A percentile compares a stretch with the other conserved stretches of the same genome.
These are phyloP conservation scores for Sporothrix brunneoviolacea DNA, from an alignment of 2,329 filamentous ascomycete genomes.

Conservation along the genomic window DNA sequence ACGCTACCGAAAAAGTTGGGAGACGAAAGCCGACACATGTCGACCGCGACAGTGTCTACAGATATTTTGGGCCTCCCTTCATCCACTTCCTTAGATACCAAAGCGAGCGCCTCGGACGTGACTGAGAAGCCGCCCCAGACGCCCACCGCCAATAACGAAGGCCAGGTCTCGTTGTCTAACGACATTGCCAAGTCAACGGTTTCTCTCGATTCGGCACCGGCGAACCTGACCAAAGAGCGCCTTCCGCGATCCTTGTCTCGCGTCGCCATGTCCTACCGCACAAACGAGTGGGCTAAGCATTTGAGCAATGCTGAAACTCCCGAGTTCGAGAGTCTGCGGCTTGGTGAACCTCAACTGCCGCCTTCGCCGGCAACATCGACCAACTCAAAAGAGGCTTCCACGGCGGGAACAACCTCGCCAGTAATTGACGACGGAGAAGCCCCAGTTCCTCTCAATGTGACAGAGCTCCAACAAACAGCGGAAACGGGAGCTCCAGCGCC, in stretches of 20 bases:
- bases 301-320: slow-evolving; percentile 70
- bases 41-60: neutral
- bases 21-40: neutral
- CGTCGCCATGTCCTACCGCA: slow-evolving; percentile 75
- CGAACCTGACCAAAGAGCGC: slow-evolving; percentile 50
- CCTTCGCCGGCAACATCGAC: neutral
- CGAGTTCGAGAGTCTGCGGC: slow-evolving; percentile 53
- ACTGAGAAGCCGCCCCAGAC: slow-evolving; percentile 9
- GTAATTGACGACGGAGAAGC: slow-evolving; percentile 36
- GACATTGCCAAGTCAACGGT: slow-evolving; percentile 25
- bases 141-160: slow-evolving; percentile 14
- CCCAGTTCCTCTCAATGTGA: slow-evolving; percentile 55
- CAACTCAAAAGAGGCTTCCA: neutral
- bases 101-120: neutral
- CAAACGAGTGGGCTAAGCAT: slow-evolving; percentile 95
- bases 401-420: neutral
- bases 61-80: neutral
- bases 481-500: slow-evolving; percentile 40
- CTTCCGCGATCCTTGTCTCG: slow-evolving; percentile 68
- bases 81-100: neutral
- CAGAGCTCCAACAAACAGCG: slow-evolving; percentile 59
- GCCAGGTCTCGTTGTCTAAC: slow-evolving; percentile 10
- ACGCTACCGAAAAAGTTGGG: neutral
- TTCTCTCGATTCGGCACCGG: slow-evolving; percentile 37
- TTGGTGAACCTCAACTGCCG: slow-evolving; percentile 31